Evolutionary conservation across 768 basidiomycete species (phyloP).

Genomic region (Dentipellis fragilis): DNA sequence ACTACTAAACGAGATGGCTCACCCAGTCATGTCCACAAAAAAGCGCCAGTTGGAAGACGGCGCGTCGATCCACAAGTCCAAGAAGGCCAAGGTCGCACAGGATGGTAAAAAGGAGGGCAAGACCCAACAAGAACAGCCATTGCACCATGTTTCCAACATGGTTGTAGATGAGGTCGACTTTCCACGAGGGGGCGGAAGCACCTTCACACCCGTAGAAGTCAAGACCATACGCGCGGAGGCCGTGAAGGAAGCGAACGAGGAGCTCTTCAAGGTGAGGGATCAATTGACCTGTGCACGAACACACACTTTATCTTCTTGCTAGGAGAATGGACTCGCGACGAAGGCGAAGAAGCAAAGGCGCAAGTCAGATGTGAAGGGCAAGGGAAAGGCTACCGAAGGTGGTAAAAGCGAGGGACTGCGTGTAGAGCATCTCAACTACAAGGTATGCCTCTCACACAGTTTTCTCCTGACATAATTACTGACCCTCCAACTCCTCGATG

Average conservation of each 20-base stretch:
- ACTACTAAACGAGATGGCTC: too few species aligned
- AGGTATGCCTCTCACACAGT: constrained; percentile 33
- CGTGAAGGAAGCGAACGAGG: constrained; percentile 71
- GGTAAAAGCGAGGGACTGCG: constrained; percentile 52
- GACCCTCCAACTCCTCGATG: not conserved
- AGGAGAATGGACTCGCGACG: constrained; percentile 16
- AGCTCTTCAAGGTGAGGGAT: constrained; percentile 56
- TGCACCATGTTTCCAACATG: constrained; percentile 27
- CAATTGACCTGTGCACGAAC: not conserved
- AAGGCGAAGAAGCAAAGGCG: constrained; percentile 36
- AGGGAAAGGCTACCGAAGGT: constrained; percentile 20
- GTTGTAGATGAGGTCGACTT: constrained; percentile 77
- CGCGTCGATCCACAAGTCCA: constrained; percentile 37
- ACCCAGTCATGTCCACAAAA: constrained; percentile 30
- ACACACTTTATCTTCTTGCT: not conserved
- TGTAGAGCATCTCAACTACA: constrained; percentile 91
- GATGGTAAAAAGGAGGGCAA: constrained; percentile 17
- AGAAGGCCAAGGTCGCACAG: constrained; percentile 44
- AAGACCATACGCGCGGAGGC: constrained; percentile 81
- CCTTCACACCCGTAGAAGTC: constrained; percentile 80
- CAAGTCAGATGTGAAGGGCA: constrained; percentile 32
- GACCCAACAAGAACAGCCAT: constrained; percentile 17
- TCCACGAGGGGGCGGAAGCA: constrained; percentile 89
- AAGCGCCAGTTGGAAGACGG: constrained; percentile 57
- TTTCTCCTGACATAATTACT: not conserved